phyloP scores from a whole-genome alignment of 2,329 filamentous ascomycete species.

The Aspergillus flavus region DNA sequence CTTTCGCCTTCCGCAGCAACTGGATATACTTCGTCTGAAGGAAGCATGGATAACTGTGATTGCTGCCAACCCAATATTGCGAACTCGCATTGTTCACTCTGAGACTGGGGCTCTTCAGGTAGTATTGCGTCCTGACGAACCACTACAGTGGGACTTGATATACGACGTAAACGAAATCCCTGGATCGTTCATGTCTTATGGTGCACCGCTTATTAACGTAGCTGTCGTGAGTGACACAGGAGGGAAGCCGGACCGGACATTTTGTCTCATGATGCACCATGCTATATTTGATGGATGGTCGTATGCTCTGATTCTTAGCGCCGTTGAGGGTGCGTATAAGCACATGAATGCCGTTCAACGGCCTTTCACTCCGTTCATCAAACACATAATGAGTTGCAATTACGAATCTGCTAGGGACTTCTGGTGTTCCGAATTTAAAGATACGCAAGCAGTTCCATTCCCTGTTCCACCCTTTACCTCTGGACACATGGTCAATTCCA shows the following conservation, averaged over 20 bases:
- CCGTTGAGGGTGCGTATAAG: conserved; percentile 24
- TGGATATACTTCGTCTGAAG: neutral
- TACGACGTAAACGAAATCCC: no score
- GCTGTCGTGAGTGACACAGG: neutral
- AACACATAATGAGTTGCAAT: conserved; percentile 24
- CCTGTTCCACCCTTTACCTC: neutral
- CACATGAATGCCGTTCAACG: conserved; percentile 44
- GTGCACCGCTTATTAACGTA: neutral
- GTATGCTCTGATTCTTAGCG: conserved; percentile 26
- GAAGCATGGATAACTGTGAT: neutral
- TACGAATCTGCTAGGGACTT: conserved; percentile 16
- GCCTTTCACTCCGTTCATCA: conserved; percentile 55
- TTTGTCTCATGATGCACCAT: conserved; percentile 44
- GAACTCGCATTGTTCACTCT: neutral
- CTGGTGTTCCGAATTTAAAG: neutral
- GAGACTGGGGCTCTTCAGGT: neutral
- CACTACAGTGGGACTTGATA: neutral
- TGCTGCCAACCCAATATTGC: conserved; percentile 1
- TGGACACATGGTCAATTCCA: neutral
- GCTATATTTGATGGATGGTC: conserved; percentile 51
- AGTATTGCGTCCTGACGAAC: neutral
- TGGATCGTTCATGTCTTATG: neutral
- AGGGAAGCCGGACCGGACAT: neutral
- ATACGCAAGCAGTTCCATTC: neutral
- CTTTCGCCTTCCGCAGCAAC: neutral